Evolutionary conservation across 495 filamentous ascomycete species (phyloP), one percentile per base, ranked within the genome.

Genomic region (Antarctomyces pellizariae): DNA sequence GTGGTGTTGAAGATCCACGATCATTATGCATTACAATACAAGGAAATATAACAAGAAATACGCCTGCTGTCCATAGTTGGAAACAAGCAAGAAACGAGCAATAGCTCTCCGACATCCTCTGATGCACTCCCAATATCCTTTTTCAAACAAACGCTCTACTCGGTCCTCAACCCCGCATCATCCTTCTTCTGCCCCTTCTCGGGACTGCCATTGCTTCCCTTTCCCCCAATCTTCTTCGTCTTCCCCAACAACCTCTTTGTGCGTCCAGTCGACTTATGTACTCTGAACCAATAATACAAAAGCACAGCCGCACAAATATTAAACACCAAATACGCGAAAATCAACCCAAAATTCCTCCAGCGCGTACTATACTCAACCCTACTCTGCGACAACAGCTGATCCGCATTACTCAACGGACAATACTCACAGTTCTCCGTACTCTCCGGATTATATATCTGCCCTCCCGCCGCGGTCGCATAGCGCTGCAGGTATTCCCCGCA

Each of bases 251-350:
- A n/a, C n/a, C n/a, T n/a, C n/a, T n/a, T n/a, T n/a, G n/a, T n/a
- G n/a, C n/a, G n/a, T n/a, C n/a, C n/a, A n/a, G n/a, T n/a, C n/a
- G n/a, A n/a, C n/a, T 80, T 83, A 11, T 75, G 72, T 24, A 90
- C 73, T 5, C 79, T 56, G 3, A 65, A 57, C 28, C 82, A 42
- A 68, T 75, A 91, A 48, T 90, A 92, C 6, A 90, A 41, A 21
- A 61, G 49, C 7, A 84, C 42, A 0, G 76, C 77, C 24, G 47
- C 67, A 13, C 55, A 42, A 31, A 82, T 50, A 43, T 92, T 92
- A 49, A 86, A 78, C n/a, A 57, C 46, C 29, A 86, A 58, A 37
- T 71, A 89, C 0, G 53, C 65, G 46, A 59, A 84, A 33, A 26
- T 33, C 13, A 44, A 36, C 2, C 49, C 49, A 12, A 46, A 38